Base-by-base conservation (phyloP, 495 filamentous ascomycete genomes). In the Parachaetomium inaequale region DNA sequence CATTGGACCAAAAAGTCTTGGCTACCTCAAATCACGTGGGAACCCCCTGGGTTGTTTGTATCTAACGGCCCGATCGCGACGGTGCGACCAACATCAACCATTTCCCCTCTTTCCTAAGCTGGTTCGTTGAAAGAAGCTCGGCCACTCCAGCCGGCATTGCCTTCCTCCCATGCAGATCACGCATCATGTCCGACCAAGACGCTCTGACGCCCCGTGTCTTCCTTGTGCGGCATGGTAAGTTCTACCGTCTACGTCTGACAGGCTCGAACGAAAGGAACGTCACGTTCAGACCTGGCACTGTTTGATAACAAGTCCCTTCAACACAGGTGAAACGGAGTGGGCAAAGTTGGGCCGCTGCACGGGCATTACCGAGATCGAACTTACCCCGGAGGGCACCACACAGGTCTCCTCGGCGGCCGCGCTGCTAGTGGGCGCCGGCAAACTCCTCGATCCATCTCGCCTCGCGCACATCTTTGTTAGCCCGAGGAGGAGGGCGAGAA, bases 161-260 rank as follows among this genome's bases (percentile, higher is more conserved):
- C n/a, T n/a, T 29, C 46, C 46, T 29, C 46, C 46, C 46, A 29
- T 28, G 46, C 23, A 50, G 7, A 26, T 17, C 46, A 3, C 3
- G 46, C 3, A 50, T 17, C 23, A 50, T 50, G 46, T 50, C 46
- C 25, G 25, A 50, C 46, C 46, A 50, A 50, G 46, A 50, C 21
- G 46, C 46, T 15, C 25, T 14, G 6, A 50, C 25, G 46, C 46
- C 46, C 23, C 46, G 46, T 29, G 46, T 50, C 3, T 50, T 50
- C 25, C 46, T 50, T 50, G 46, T 50, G 25, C 25, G 46, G 3
- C 46, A 50, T 50, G 46, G 46, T 50, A 50, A 50, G 46, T 50
- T 29, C 25, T 29, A 50, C 46, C 2, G 3, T 19, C 14, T 21
- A 46, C 14, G n/a, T n/a, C n/a, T n/a, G n/a, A n/a, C 43, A 23